phyloP scores from a whole-genome alignment of 2,329 filamentous ascomycete species.

The Intubia oerlemansii region DNA sequence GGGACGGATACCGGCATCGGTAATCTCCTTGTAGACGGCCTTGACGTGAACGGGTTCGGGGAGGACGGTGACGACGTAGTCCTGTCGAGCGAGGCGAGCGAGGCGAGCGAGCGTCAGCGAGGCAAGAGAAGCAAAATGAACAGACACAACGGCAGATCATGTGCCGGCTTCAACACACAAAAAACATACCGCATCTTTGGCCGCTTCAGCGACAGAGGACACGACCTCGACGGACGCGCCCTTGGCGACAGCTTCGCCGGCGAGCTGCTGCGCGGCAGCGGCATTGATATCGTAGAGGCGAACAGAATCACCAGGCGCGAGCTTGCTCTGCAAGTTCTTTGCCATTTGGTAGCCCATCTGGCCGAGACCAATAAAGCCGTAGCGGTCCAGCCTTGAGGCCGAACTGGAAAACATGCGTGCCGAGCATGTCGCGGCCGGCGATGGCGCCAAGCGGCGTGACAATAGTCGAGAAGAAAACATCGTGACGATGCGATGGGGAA shows the following conservation, averaged over 20 bases:
- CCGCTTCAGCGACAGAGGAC: constrained; percentile 23
- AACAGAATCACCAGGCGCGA: constrained; percentile 26
- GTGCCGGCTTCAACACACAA: no score
- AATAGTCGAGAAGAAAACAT: not conserved
- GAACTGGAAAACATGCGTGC: constrained; percentile 25
- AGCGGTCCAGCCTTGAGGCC: constrained; percentile 24
- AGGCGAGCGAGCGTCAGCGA: constrained; percentile 1
- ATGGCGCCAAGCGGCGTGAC: no score
- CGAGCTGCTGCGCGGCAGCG: constrained; percentile 23
- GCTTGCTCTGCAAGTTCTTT: constrained; percentile 36
- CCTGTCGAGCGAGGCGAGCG: constrained; percentile 40
- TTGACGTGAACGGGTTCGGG: constrained; percentile 80
- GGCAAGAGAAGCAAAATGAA: no score
- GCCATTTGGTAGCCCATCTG: constrained; percentile 46
- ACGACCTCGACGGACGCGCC: constrained; percentile 26
- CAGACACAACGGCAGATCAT: not conserved
- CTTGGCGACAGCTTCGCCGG: constrained; percentile 20
- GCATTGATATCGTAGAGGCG: constrained; percentile 35
- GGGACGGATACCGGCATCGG: constrained; percentile 38
- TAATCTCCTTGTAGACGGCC: constrained; percentile 57
- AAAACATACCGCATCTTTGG: constrained; percentile 27
- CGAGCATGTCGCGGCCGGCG: no score
- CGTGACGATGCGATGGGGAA: no score
- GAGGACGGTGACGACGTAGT: constrained; percentile 70
- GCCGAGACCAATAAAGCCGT: constrained; percentile 37